These are phyloP conservation scores for Vigna reflexopilosa DNA, from an alignment of 306 rosid species.

Conservation along the genomic window DNA sequence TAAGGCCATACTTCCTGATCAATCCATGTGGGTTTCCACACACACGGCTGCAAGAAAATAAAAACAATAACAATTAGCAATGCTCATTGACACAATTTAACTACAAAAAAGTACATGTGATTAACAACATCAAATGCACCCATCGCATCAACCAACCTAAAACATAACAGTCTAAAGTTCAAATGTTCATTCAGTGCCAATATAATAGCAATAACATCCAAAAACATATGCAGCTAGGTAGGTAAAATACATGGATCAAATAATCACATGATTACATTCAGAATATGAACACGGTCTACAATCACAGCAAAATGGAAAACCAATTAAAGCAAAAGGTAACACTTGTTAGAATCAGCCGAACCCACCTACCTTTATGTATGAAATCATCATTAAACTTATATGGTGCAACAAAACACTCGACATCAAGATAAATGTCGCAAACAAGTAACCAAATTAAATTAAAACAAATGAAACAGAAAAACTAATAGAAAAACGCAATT, in stretches of 20 bases:
- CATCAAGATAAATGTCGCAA: background rate
- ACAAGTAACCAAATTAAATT: background rate
- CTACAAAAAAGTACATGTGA: background rate
- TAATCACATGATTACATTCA: background rate
- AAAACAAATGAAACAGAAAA: background rate
- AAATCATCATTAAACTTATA: too few species aligned
- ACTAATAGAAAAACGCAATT: too few species aligned
- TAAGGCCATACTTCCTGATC: constrained; percentile 92
- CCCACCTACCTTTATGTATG: background rate
- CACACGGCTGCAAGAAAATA: constrained; percentile 47
- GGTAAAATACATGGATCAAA: background rate
- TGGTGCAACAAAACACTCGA: background rate
- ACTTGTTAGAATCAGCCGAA: background rate
- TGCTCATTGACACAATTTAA: background rate
- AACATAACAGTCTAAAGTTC: background rate
- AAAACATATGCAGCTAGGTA: background rate
- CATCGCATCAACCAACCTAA: constrained; percentile 38
- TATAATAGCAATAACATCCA: background rate
- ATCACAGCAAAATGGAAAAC: background rate
- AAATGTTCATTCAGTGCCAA: background rate
- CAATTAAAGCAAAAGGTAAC: background rate
- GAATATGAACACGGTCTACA: background rate
- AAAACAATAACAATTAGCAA: constrained; percentile 13
- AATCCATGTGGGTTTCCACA: constrained; percentile 93
- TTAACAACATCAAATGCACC: background rate